Base-by-base conservation (phyloP, 75 land plant species). In the Sequoiadendron giganteum region DNA sequence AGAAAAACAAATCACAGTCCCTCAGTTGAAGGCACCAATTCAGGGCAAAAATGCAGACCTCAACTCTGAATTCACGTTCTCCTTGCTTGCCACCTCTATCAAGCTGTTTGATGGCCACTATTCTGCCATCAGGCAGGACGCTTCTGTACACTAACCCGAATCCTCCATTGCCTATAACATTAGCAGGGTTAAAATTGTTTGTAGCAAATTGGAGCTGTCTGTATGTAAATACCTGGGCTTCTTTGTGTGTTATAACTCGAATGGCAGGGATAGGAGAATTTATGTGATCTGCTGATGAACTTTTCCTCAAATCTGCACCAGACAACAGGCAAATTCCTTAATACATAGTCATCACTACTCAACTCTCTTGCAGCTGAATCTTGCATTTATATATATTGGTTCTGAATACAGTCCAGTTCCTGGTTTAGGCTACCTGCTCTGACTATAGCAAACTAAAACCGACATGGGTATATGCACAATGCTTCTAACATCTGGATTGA, bases 21-120 rank as follows among this genome's bases (percentile, higher is more conserved):
- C 81, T n/a, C 38, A 16, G 48, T 47, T 45, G 88, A 49, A 52
- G 68, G 10, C 19, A 78, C 42, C 58, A 34, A 52, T 52, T 10
- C 76, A 54, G 78, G 43, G 25, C 39, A 73, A 47, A 49, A 19
- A 65, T 16, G 48, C 82, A 45, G 45, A 93, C 98, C 98, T 96
- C 98, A 78, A 94, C 91, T 86, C 92, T 93, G 90, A 96, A 96
- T 84, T 96, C 98, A 78, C 90, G 93, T 49, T 95, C 98, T 49
- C 98, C 98, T 56, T 96, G 98, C 84, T 92, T 95, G 80, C 97
- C 94, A 7, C 90, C 87, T 52, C 90, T 91, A 93, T 95, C 95
- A 91, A 96, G 91, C 86, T 90, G 87, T 89, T 96, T 96, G 82
- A 95, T 92, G 8, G 98, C 98, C 75, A 91, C 92, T 70, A 89